These are phyloP conservation scores for Globisporangium acanthophoron DNA, from an alignment of 352 stramenopile species.

Conservation along the genomic window DNA sequence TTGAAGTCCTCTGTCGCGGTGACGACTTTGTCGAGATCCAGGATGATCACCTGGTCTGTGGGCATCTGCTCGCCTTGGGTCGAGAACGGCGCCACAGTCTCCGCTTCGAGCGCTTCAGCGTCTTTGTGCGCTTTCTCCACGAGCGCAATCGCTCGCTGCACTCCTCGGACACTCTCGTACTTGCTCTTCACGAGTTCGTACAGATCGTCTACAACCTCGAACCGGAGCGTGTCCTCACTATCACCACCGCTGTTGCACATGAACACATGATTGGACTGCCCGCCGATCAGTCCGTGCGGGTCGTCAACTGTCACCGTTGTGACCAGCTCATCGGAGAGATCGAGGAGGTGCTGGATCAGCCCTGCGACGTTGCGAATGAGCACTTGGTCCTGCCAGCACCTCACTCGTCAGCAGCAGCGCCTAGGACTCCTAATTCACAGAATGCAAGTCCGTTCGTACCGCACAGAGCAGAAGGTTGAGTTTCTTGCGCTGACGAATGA, in stretches of 20 bases:
- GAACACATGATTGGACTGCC: not conserved
- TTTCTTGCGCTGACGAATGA: conserved; percentile 46
- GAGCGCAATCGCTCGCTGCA: conserved; percentile 7
- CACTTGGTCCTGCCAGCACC: conserved; percentile 23
- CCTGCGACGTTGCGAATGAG: conserved; percentile 24
- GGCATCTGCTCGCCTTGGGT: not conserved
- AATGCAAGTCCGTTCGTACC: conserved; percentile 8
- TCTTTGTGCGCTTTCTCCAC: conserved; percentile 6
- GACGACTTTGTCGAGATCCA: conserved; percentile 19
- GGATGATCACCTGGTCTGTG: conserved; percentile 21
- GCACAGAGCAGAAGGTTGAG: conserved; percentile 40
- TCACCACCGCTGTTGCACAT: not conserved
- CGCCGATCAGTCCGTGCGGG: conserved; percentile 8
- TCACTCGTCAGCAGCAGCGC: not conserved
- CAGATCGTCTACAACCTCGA: conserved; percentile 17
- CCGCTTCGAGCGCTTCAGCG: conserved; percentile 1
- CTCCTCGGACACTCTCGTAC: conserved; percentile 15
- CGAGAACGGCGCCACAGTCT: not conserved
- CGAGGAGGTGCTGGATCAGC: conserved; percentile 29
- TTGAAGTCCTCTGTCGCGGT: conserved; percentile 29
- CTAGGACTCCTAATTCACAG: not conserved
- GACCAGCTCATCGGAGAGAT: conserved; percentile 27
- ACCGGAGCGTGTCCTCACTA: conserved; percentile 1
- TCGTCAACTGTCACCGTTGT: conserved; percentile 6
- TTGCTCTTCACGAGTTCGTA: conserved; percentile 21